phyloP scores from a whole-genome alignment of 2,329 filamentous ascomycete genomes.

The Talaromyces sp. region DNA sequence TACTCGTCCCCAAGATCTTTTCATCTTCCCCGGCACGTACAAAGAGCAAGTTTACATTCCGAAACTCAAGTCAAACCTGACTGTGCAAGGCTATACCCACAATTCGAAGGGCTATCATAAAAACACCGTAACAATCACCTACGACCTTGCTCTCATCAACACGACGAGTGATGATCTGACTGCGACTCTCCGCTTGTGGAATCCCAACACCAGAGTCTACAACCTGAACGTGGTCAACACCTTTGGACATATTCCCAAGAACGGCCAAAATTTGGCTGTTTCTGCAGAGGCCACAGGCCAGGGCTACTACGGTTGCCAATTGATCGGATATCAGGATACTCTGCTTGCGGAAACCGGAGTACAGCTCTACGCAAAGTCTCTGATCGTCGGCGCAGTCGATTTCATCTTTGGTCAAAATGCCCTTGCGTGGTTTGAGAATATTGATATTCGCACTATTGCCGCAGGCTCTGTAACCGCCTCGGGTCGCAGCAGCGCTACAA shows the following conservation, averaged over 20 bases:
- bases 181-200: background rate
- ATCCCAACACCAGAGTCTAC: constrained; percentile 1
- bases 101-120: background rate
- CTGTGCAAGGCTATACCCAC: background rate
- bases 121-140: constrained; percentile 1
- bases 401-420: constrained; percentile 1
- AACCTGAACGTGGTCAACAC: constrained; percentile 1
- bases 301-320: background rate
- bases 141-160: constrained; percentile 1
- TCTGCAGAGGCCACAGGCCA: constrained; percentile 1
- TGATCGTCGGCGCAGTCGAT: background rate
- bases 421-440: background rate
- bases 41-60: constrained; percentile 1
- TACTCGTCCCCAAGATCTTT: background rate
- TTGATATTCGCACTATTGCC: background rate
- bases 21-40: background rate
- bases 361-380: background rate
- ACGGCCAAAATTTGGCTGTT: background rate
- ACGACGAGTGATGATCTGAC: background rate
- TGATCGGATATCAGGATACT: constrained; percentile 4
- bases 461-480: background rate
- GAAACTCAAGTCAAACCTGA: background rate
- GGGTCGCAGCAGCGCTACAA: background rate
- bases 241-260: background rate
- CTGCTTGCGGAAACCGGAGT: constrained; percentile 1